Conservation (phyloP, 768 basidiomycete species). For the Terana coerulea region DNA sequence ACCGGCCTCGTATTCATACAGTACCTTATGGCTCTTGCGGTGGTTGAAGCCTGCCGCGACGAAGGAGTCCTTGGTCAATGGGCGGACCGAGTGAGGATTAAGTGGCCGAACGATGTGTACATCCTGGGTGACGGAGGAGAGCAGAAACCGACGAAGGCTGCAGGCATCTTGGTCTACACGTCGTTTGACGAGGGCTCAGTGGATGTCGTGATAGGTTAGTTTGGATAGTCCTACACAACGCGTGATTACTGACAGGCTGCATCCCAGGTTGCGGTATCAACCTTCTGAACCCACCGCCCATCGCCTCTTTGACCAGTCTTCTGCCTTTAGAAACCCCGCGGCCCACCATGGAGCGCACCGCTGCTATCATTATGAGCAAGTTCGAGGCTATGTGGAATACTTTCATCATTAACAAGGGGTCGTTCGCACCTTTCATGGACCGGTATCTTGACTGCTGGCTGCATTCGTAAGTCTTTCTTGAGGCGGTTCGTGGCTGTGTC, state of each 20-base stretch:
- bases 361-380: constrained; percentile 67
- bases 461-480: constrained; percentile 65
- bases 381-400: constrained; percentile 78
- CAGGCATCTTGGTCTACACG: constrained; percentile 89
- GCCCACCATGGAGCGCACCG: constrained; percentile 69
- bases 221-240: neutral
- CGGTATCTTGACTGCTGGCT: constrained; percentile 83
- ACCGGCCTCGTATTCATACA: constrained; percentile 86
- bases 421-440: constrained; percentile 78
- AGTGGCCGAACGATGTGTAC: constrained; percentile 98
- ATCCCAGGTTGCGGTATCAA: constrained; percentile 84
- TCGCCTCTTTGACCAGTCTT: constrained; percentile 77
- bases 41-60: constrained; percentile 80
- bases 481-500: neutral
- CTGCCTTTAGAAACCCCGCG: constrained; percentile 31
- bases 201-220: constrained; percentile 78
- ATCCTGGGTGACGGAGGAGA: constrained; percentile 53
- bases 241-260: neutral
- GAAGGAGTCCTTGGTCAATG: constrained; percentile 44
- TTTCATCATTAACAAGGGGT: constrained; percentile 63
- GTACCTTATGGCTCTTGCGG: constrained; percentile 86
- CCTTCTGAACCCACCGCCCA: constrained; percentile 76
- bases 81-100: constrained; percentile 66
- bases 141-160: constrained; percentile 68
- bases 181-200: constrained; percentile 70